Percentiles rank a stretch among this genome's conserved stretches.
phyloP scores from a whole-genome alignment of 202 grass and related monocot genomes.

The Zizania palustris region DNA sequence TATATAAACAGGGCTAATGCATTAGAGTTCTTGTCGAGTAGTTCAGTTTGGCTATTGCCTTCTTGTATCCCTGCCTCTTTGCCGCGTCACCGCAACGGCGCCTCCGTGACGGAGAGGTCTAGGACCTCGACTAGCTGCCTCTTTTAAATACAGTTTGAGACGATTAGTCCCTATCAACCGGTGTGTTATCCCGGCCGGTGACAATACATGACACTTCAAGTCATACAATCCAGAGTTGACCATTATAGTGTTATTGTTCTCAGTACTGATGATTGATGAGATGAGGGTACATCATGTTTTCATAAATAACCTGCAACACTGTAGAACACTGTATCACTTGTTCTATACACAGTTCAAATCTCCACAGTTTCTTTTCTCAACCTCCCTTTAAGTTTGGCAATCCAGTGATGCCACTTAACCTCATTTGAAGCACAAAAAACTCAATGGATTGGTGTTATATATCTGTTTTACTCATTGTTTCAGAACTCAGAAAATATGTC shows the following conservation, averaged over 20 bases:
- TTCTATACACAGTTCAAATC: background rate
- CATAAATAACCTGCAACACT: background rate
- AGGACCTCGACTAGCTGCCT: too few relatives aligned
- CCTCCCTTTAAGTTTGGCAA: background rate
- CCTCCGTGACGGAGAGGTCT: too few relatives aligned
- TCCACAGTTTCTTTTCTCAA: background rate
- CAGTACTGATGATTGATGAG: constrained; percentile 24
- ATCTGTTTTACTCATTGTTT: constrained; percentile 11
- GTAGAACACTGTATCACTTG: background rate
- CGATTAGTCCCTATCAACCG: too few relatives aligned
- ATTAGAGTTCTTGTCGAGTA: too few relatives aligned
- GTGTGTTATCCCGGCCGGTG: too few relatives aligned
- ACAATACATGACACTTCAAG: background rate
- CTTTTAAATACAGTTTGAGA: too few relatives aligned
- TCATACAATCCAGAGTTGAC: background rate
- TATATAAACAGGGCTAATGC: too few relatives aligned
- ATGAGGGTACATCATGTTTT: background rate
- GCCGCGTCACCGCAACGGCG: too few relatives aligned
- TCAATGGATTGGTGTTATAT: background rate
- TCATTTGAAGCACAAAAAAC: background rate
- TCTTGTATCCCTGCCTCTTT: too few relatives aligned
- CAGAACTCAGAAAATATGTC: background rate
- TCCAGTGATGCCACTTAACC: background rate
- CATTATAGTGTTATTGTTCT: constrained; percentile 2
- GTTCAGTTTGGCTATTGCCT: too few relatives aligned